Conservation (phyloP, 805 yeast species). For the Spathaspora girioi region DNA sequence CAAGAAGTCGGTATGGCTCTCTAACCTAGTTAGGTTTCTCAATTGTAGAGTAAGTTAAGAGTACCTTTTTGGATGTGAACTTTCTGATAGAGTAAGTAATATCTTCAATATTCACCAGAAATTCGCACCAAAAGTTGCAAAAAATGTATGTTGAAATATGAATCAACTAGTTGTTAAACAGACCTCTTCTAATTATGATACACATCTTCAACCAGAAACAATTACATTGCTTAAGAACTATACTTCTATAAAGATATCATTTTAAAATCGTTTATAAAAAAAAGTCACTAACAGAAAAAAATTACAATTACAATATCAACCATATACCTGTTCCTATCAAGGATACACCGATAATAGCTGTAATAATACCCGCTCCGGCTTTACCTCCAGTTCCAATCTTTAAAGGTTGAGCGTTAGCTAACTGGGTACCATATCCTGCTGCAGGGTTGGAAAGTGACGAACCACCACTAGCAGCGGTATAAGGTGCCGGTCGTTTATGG, state of each 20-base stretch:
- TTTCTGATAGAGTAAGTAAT: too few species aligned
- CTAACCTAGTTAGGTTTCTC: too few species aligned
- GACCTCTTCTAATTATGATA: background rate
- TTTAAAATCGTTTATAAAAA: background rate
- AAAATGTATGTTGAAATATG: too few species aligned
- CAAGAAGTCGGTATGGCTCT: too few species aligned
- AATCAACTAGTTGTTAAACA: too few species aligned
- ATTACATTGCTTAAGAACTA: background rate
- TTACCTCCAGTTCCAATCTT: slow-evolving; percentile 51
- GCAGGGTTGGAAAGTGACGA: slow-evolving; percentile 62
- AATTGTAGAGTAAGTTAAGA: too few species aligned
- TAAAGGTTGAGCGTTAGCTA: slow-evolving; percentile 38
- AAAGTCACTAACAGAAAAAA: background rate
- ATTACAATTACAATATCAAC: slow-evolving; percentile 27
- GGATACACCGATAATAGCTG: slow-evolving; percentile 59
- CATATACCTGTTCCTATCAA: slow-evolving; percentile 42
- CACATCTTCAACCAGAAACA: too few species aligned
- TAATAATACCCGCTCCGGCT: slow-evolving; percentile 88
- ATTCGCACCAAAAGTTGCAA: too few species aligned
- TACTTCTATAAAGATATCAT: background rate
- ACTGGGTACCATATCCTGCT: slow-evolving; percentile 55
- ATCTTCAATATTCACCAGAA: too few species aligned
- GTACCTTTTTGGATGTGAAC: too few species aligned
- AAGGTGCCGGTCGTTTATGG: slow-evolving; percentile 52
- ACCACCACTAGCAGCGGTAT: slow-evolving; percentile 63